Percentiles rank a stretch among this genome's conserved stretches.
Evolutionary conservation across 2,329 filamentous ascomycete species (phyloP).

Genomic region (Corinectria fuckeliana): DNA sequence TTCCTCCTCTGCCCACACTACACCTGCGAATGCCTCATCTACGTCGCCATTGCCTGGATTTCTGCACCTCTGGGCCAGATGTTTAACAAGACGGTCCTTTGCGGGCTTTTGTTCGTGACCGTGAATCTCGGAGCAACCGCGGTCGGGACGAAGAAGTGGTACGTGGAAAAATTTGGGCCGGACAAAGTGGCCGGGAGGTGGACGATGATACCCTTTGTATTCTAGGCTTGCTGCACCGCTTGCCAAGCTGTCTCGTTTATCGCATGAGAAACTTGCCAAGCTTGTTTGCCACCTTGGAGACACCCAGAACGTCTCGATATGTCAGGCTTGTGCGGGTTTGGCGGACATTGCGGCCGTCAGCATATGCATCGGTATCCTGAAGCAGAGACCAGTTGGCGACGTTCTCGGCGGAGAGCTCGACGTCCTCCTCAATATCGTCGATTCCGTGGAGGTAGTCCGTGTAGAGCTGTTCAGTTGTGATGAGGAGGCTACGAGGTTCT

Average conservation of each 20-base stretch:
- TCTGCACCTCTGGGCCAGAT: slow-evolving; percentile 71
- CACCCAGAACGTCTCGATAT: slow-evolving; percentile 84
- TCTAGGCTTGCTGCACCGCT: slow-evolving; percentile 46
- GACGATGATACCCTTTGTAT: slow-evolving; percentile 78
- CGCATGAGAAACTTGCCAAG: slow-evolving; percentile 59
- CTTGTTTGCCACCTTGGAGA: slow-evolving; percentile 75
- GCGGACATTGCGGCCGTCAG: slow-evolving; percentile 62
- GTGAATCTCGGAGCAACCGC: slow-evolving; percentile 86
- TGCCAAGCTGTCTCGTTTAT: slow-evolving; percentile 37
- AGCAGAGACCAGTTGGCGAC: slow-evolving; percentile 78
- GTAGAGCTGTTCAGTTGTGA: slow-evolving; percentile 74
- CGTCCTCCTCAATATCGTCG: slow-evolving; percentile 68
- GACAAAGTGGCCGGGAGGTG: slow-evolving; percentile 68
- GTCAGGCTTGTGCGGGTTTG: slow-evolving; percentile 74
- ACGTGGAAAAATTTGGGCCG: slow-evolving; percentile 74
- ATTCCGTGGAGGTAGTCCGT: slow-evolving; percentile 78
- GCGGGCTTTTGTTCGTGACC: slow-evolving; percentile 74
- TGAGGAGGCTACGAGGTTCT: slow-evolving; percentile 80
- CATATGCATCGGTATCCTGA: slow-evolving; percentile 53
- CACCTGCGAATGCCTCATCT: slow-evolving; percentile 84
- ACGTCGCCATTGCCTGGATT: slow-evolving; percentile 76
- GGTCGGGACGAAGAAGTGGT: slow-evolving; percentile 79
- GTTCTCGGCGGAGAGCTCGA: slow-evolving; percentile 64
- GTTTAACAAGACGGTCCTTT: slow-evolving; percentile 76
- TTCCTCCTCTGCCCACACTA: slow-evolving; percentile 87